Conservation (phyloP, 1,284 basidiomycete species). For the Ceratorhiza oryzae-sativae region DNA sequence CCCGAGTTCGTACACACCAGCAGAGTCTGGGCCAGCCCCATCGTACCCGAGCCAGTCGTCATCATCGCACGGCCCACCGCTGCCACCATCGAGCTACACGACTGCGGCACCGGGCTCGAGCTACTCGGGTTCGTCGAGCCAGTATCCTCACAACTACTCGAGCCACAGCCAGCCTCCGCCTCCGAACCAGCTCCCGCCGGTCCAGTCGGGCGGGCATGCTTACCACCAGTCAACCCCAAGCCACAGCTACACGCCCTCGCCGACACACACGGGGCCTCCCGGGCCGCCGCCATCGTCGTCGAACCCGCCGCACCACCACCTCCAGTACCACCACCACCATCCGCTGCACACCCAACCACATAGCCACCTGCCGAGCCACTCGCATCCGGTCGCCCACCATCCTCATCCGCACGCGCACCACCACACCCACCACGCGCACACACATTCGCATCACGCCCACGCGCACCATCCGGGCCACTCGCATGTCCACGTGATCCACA, state of each 20-base stretch:
- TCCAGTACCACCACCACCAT: conserved; percentile 25
- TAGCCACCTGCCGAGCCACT: conserved; percentile 8
- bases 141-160: conserved; percentile 1
- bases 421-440: not conserved
- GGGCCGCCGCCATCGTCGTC: not conserved
- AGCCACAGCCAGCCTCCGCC: conserved; percentile 18
- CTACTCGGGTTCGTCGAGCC: conserved; percentile 4
- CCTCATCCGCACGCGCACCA: conserved; percentile 23
- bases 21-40: not conserved
- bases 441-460: not conserved
- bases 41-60: not conserved
- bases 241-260: conserved; percentile 18
- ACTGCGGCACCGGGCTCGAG: not conserved
- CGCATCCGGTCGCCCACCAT: conserved; percentile 8
- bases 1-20: not conserved
- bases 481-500: conserved; percentile 32
- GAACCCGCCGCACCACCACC: conserved; percentile 7
- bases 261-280: conserved; percentile 1
- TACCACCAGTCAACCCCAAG: not conserved
- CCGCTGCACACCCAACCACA: not conserved
- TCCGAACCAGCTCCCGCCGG: not conserved
- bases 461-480: conserved; percentile 15
- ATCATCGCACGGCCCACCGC: not conserved
- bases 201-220: not conserved
- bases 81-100: not conserved